Evolutionary conservation across 2,329 filamentous ascomycete genomes (phyloP).

Genomic region (Scleromitrula shiraiana): DNA sequence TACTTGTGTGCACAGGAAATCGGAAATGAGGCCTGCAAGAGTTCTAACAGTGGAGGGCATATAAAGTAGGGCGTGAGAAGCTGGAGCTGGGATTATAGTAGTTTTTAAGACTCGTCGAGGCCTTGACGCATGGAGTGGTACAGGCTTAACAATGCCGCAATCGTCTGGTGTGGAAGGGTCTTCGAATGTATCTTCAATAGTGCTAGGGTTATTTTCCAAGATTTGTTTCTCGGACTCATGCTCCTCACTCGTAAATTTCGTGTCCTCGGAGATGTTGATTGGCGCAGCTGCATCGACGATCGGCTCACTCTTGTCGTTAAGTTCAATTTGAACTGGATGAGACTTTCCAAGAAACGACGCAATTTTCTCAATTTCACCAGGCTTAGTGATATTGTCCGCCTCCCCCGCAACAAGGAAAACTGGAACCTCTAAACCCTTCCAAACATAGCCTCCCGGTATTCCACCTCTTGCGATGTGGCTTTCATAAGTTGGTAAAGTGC

Average conservation of each 20-base stretch:
- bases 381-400: conserved; percentile 67
- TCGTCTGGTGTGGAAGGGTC: conserved; percentile 42
- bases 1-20: conserved; percentile 68
- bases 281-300: conserved; percentile 44
- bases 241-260: conserved; percentile 24
- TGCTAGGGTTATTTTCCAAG: conserved; percentile 23
- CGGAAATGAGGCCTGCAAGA: conserved; percentile 72
- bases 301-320: conserved; percentile 28
- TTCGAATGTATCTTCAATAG: conserved; percentile 33
- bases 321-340: conserved; percentile 19
- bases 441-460: conserved; percentile 60
- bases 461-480: conserved; percentile 49
- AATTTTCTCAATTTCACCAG: conserved; percentile 63
- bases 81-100: conserved; percentile 64
- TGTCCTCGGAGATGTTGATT: conserved; percentile 30
- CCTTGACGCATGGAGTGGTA: conserved; percentile 41
- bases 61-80: conserved; percentile 79
- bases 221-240: conserved; percentile 35
- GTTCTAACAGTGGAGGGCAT: conserved; percentile 66
- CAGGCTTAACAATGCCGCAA: conserved; percentile 26
- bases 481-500: conserved; percentile 55
- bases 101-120: conserved; percentile 55
- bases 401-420: conserved; percentile 74
- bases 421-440: conserved; percentile 65
- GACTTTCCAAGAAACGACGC: conserved; percentile 33